phyloP scores from a whole-genome alignment of 2,329 filamentous ascomycete species.

The Ploettnerulaceae sp. region DNA sequence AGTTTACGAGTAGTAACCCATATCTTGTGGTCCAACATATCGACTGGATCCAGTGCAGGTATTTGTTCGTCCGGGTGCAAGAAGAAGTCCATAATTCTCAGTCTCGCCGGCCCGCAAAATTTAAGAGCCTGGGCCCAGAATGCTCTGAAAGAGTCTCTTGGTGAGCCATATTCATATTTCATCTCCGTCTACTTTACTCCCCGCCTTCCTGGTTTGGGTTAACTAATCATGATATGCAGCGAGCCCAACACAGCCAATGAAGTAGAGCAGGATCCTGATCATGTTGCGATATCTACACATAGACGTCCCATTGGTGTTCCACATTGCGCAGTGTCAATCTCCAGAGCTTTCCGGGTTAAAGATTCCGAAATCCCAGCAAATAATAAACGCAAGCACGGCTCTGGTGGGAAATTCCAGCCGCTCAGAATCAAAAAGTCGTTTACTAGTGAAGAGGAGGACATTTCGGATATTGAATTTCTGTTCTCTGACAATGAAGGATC shows the following conservation, averaged over 20 bases:
- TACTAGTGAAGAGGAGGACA: slow-evolving; percentile 28
- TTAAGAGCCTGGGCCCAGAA: too few species aligned
- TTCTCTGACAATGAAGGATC: slow-evolving; percentile 33
- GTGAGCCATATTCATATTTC: too few species aligned
- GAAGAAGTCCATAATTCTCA: background rate
- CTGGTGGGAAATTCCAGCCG: too few species aligned
- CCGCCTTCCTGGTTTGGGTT: background rate
- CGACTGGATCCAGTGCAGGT: slow-evolving; percentile 88
- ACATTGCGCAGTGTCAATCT: slow-evolving; percentile 28
- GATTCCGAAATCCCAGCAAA: slow-evolving; percentile 4
- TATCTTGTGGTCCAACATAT: slow-evolving; percentile 69
- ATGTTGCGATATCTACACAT: slow-evolving; percentile 19
- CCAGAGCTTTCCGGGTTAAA: slow-evolving; percentile 25
- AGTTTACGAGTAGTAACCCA: slow-evolving; percentile 52
- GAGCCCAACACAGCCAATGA: slow-evolving; percentile 3
- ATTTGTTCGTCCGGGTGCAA: slow-evolving; percentile 60
- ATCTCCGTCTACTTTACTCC: background rate
- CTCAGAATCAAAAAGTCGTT: background rate
- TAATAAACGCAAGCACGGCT: slow-evolving; percentile 9
- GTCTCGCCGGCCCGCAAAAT: too few species aligned
- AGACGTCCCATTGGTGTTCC: slow-evolving; percentile 28
- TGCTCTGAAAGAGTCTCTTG: background rate
- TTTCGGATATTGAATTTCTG: slow-evolving; percentile 38
- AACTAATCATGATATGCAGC: background rate
- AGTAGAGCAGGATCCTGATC: slow-evolving; percentile 27